Base-by-base conservation (phyloP, 2,329 filamentous ascomycete species). In the Sporothrix protearum region DNA sequence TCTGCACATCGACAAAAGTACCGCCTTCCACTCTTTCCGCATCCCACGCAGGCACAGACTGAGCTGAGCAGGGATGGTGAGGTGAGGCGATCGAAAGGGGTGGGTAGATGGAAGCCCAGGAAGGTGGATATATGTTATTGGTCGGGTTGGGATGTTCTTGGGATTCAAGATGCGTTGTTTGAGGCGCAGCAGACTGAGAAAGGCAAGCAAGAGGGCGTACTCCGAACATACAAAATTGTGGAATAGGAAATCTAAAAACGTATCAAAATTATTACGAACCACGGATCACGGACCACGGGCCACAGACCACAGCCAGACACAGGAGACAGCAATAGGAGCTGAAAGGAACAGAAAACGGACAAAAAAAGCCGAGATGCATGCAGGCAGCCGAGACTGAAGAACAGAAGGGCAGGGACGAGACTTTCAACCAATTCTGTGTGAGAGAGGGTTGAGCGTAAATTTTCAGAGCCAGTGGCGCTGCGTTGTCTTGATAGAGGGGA, bases 1-100 rank as follows among this genome's bases (percentile, higher is more conserved):
- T 47, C 14, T 19, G 42, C 28, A n/a, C 10, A 57, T 57, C 28
- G 33, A 57, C 28, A 57, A 57, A 57, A 33, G 25, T 55, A 55
- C 51, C 25, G 1, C 9, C 49, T 8, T 51, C 8, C 6, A 45
- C 12, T 45, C 12, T 19, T 47, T 47, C 42, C 2, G 19, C 42
- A 47, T 47, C 42, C 42, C 49, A 14, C 28, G 59, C 59, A 25
- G 36, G n/a, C 36, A 63, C n/a, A 25, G 45, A 36, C 36, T 63
- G 33, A 25, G 57, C 55, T 61, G 59, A 22, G 19, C 33, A 63
- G 36, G 59, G 59, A 63, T 61, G 59, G 57, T 12, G 36, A 63
- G 59, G 59, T 12, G 36, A 63, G 59, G 55, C 28, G 30, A 59
- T 59, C 55, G 30, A 36, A 63, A 42, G 59, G 55, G 12, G 22